Evolutionary conservation across 2,329 filamentous ascomycete species (phyloP).

Genomic region (Monilinia vaccinii-corymbosi): DNA sequence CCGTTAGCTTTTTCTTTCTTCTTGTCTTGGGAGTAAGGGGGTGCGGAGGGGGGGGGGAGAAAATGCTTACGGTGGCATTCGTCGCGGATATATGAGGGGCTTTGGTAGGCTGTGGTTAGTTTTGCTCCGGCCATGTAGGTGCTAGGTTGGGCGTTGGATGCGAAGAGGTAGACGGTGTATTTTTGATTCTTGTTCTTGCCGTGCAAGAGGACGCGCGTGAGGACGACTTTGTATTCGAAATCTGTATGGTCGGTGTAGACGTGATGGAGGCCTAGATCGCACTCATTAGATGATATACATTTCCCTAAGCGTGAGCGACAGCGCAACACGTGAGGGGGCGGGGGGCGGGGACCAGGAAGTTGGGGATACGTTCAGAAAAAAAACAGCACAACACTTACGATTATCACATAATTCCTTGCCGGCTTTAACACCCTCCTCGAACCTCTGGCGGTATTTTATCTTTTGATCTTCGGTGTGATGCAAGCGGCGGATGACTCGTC

Average conservation of each 20-base stretch:
- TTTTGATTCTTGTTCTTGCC: constrained; percentile 45
- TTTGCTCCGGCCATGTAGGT: constrained; percentile 54
- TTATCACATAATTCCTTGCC: constrained; percentile 39
- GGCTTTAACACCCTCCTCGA: constrained; percentile 27
- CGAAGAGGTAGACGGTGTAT: constrained; percentile 53
- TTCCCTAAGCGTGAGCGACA: background rate
- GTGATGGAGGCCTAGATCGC: constrained; percentile 46
- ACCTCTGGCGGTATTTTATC: constrained; percentile 29
- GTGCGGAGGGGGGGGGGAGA: no score
- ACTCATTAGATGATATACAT: background rate
- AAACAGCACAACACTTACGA: constrained; percentile 33
- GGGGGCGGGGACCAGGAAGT: no score
- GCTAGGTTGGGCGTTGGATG: constrained; percentile 49
- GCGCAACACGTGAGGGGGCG: background rate
- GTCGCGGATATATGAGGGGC: constrained; percentile 30
- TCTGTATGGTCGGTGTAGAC: constrained; percentile 53
- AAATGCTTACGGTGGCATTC: constrained; percentile 26
- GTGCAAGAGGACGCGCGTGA: constrained; percentile 44
- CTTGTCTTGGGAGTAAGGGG: no score
- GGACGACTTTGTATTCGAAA: constrained; percentile 54
- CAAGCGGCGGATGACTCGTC: constrained; percentile 16
- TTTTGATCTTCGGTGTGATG: constrained; percentile 33
- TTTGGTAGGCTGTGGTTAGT: constrained; percentile 30
- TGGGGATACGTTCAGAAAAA: background rate
- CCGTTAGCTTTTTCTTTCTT: no score